Evolutionary conservation across 2,329 filamentous ascomycete genomes (phyloP).

Genomic region (Cryphonectria radicalis): DNA sequence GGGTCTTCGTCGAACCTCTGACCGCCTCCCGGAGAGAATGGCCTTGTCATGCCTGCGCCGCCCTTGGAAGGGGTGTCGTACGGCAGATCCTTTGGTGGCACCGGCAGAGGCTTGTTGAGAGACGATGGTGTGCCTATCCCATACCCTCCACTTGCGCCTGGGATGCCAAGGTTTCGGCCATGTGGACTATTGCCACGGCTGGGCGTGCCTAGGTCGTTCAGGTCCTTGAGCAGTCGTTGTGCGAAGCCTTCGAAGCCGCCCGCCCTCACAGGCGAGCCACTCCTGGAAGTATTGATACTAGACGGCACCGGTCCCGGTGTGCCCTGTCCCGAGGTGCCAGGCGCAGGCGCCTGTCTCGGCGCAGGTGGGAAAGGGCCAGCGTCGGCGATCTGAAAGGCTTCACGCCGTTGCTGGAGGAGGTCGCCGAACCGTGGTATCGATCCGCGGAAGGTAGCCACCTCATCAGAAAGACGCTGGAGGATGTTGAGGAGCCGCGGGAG

Average conservation of each 20-base stretch:
- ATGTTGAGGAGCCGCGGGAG: constrained; percentile 60
- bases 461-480: constrained; percentile 63
- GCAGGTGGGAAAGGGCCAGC: constrained; percentile 41
- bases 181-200: constrained; percentile 55
- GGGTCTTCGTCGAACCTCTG: constrained; percentile 36
- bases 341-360: constrained; percentile 34
- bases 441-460: constrained; percentile 64
- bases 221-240: constrained; percentile 64
- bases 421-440: constrained; percentile 75
- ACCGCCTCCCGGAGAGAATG: constrained; percentile 47
- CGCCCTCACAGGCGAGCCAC: constrained; percentile 56
- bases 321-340: constrained; percentile 33
- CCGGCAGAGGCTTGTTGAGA: constrained; percentile 40
- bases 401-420: constrained; percentile 67
- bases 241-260: constrained; percentile 65
- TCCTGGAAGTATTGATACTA: constrained; percentile 51
- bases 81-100: constrained; percentile 50
- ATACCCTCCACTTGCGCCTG: constrained; percentile 33
- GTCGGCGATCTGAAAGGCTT: constrained; percentile 66
- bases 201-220: constrained; percentile 62
- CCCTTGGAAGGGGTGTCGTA: constrained; percentile 43
- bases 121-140: constrained; percentile 40
- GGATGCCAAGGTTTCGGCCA: constrained; percentile 49
- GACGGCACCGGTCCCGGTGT: constrained; percentile 44
- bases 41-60: constrained; percentile 37